Percentiles rank a stretch among this genome's conserved stretches.
Evolutionary conservation across 192 early-diverging fungal genomes (phyloP).

Genomic region (Dissophora globulifera): DNA sequence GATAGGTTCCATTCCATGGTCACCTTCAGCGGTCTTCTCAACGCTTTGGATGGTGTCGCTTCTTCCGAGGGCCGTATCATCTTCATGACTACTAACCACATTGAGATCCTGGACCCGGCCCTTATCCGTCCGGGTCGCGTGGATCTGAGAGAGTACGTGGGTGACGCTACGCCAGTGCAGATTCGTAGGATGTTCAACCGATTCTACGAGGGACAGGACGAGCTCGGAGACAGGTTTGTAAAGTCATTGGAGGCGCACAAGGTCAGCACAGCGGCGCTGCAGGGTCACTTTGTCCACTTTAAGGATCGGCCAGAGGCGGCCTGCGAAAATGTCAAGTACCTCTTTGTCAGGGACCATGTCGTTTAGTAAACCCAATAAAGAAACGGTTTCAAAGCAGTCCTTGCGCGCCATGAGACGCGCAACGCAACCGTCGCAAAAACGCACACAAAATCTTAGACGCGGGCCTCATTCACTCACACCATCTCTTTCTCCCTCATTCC

Average conservation of each 20-base stretch:
- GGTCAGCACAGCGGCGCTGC: conserved; percentile 88
- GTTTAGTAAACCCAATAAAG: too few relatives aligned
- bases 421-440: too few relatives aligned
- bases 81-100: conserved; percentile 93
- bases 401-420: too few relatives aligned
- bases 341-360: conserved; percentile 1
- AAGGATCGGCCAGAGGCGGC: conserved; percentile 81
- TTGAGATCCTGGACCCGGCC: conserved; percentile 80
- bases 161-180: conserved; percentile 75
- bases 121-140: conserved; percentile 85
- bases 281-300: conserved; percentile 95
- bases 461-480: too few relatives aligned
- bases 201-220: conserved; percentile 72
- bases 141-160: conserved; percentile 79
- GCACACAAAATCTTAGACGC: too few relatives aligned
- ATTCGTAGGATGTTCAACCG: conserved; percentile 80
- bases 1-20: conserved; percentile 78
- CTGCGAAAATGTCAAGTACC: conserved; percentile 59
- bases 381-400: too few relatives aligned
- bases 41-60: conserved; percentile 89
- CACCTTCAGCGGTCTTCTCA: conserved; percentile 88
- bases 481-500: too few relatives aligned
- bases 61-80: conserved; percentile 89
- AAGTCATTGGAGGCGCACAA: conserved; percentile 56
- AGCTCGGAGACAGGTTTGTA: conserved; percentile 80